These are phyloP conservation scores for Grosmannia clavigera DNA, from an alignment of 2,329 filamentous ascomycete genomes.

Conservation along the genomic window DNA sequence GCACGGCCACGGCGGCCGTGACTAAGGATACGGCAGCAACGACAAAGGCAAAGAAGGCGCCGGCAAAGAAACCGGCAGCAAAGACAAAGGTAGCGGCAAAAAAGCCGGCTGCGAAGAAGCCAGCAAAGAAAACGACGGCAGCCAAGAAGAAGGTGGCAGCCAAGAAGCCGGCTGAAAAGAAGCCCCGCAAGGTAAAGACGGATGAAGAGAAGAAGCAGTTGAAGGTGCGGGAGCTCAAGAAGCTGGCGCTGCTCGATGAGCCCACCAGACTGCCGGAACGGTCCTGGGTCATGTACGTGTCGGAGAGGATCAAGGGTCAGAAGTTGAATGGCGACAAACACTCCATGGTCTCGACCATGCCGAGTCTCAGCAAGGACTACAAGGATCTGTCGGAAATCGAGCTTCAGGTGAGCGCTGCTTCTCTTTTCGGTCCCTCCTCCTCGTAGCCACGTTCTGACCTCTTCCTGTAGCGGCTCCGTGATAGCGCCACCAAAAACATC, in stretches of 20 bases:
- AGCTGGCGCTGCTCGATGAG: slow-evolving; percentile 27
- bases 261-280: slow-evolving; percentile 20
- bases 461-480: slow-evolving; percentile 22
- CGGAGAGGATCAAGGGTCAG: slow-evolving; percentile 18
- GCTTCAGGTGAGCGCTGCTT: slow-evolving; percentile 27
- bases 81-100: slow-evolving; percentile 16
- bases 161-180: slow-evolving; percentile 15
- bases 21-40: slow-evolving; percentile 15
- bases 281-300: slow-evolving; percentile 27
- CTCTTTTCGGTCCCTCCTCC: neutral
- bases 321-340: neutral
- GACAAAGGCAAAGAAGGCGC: slow-evolving; percentile 14
- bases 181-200: slow-evolving; percentile 19
- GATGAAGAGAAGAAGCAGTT: slow-evolving; percentile 25
- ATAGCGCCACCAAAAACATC: slow-evolving; percentile 26
- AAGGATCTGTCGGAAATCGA: slow-evolving; percentile 28
- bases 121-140: slow-evolving; percentile 14
- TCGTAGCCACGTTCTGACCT: neutral
- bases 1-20: slow-evolving; percentile 1
- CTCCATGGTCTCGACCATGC: slow-evolving; percentile 14
- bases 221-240: slow-evolving; percentile 24
- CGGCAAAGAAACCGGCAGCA: slow-evolving; percentile 10
- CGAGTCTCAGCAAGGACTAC: slow-evolving; percentile 21
- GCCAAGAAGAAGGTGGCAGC: slow-evolving; percentile 11
- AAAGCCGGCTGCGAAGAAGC: slow-evolving; percentile 12